Evolutionary conservation across 768 basidiomycete genomes (phyloP).

Genomic region (Cystofilobasidium macerans): DNA sequence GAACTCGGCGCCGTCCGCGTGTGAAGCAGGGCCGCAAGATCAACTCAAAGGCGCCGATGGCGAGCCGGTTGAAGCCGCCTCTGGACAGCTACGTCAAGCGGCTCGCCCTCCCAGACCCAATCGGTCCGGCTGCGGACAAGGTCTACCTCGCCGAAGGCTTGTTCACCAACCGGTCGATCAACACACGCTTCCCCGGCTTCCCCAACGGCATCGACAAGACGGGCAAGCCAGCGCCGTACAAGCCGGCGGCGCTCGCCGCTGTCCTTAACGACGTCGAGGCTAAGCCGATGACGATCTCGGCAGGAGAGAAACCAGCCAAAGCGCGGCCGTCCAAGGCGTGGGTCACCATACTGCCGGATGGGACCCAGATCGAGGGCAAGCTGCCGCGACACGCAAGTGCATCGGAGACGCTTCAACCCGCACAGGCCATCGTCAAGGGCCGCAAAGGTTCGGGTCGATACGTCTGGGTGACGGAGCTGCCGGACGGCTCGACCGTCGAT

Average conservation of each 20-base stretch:
- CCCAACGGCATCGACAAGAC: neutral
- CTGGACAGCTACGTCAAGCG: neutral
- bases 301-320: neutral
- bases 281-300: neutral
- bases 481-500: conserved; percentile 14
- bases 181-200: neutral
- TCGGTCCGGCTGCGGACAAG: conserved; percentile 11
- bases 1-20: neutral
- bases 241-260: neutral
- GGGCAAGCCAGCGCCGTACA: neutral
- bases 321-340: neutral
- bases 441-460: neutral
- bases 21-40: neutral
- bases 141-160: conserved; percentile 6
- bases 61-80: neutral
- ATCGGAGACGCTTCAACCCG: neutral
- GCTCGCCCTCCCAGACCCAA: neutral
- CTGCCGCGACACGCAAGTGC: neutral
- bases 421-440: neutral
- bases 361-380: conserved; percentile 8
- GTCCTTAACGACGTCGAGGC: neutral
- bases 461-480: conserved; percentile 12
- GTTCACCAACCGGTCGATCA: neutral
- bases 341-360: conserved; percentile 12
- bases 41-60: neutral